These are phyloP conservation scores for Daldinia loculata DNA, from an alignment of 495 filamentous ascomycete species.

Conservation along the genomic window DNA sequence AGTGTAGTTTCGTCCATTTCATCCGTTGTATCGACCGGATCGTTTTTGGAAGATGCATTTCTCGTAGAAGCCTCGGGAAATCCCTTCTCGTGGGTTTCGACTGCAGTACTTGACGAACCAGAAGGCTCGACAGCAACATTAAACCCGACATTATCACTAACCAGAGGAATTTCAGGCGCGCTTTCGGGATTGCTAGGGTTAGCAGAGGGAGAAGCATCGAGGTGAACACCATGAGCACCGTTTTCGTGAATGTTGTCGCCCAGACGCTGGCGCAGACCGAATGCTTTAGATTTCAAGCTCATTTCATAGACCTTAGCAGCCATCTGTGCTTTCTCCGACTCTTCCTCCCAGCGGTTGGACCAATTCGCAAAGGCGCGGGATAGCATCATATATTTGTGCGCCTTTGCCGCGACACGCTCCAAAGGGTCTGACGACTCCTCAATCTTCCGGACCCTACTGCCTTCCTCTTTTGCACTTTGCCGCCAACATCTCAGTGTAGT, in stretches of 20 bases:
- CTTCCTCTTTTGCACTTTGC: slow-evolving; percentile 27
- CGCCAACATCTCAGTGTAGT: slow-evolving; percentile 38
- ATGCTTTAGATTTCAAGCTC: slow-evolving; percentile 43
- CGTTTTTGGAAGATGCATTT: background rate
- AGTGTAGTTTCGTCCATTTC: slow-evolving; percentile 58
- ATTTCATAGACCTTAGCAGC: slow-evolving; percentile 43
- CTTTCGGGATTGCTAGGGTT: background rate
- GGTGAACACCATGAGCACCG: background rate
- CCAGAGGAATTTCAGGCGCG: background rate
- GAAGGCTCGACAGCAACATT: background rate
- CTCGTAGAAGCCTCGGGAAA: background rate
- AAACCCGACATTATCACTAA: background rate
- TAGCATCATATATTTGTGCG: slow-evolving; percentile 71
- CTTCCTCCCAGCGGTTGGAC: slow-evolving; percentile 69
- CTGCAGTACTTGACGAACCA: background rate
- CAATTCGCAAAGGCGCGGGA: slow-evolving; percentile 79
- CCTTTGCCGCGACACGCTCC: slow-evolving; percentile 67
- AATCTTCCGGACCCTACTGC: slow-evolving; percentile 50
- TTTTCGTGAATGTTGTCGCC: background rate
- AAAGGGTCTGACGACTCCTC: slow-evolving; percentile 69
- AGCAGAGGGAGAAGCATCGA: background rate
- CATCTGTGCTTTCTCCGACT: slow-evolving; percentile 54
- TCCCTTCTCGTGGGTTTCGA: background rate
- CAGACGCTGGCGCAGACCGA: slow-evolving; percentile 26
- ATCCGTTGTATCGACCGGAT: slow-evolving; percentile 10